Percentiles rank a stretch among this genome's conserved stretches.
Evolutionary conservation across 306 rosid genomes (phyloP).

Genomic region (Pueraria montana): DNA sequence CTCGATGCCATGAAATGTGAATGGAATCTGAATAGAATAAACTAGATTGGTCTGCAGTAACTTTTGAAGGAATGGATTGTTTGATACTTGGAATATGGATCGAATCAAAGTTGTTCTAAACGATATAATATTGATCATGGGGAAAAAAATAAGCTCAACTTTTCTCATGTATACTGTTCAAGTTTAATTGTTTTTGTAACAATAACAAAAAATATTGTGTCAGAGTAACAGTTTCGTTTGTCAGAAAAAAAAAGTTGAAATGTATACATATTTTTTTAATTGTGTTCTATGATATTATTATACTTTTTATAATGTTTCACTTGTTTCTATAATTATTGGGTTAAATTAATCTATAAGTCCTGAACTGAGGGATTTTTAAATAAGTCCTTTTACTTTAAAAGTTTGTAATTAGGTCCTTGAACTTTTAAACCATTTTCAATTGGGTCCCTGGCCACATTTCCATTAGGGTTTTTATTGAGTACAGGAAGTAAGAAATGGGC

Average conservation of each 20-base stretch:
- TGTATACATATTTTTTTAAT: background rate
- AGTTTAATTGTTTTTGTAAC: slow-evolving; percentile 8
- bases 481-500: background rate
- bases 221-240: background rate
- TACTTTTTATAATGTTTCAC: background rate
- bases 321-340: background rate
- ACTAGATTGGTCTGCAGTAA: background rate
- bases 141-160: background rate
- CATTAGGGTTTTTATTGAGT: background rate
- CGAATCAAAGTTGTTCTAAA: background rate
- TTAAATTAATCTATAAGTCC: too few relatives aligned
- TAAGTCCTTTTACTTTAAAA: too few relatives aligned
- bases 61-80: background rate
- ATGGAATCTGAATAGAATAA: background rate
- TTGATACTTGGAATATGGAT: background rate
- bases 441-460: background rate
- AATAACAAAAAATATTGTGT: background rate
- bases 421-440: background rate
- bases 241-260: background rate
- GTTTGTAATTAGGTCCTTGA: background rate
- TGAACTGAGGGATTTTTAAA: too few relatives aligned
- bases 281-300: background rate
- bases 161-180: background rate
- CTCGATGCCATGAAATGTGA: slow-evolving; percentile 1
- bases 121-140: background rate